These are phyloP conservation scores for Truncatella angustata DNA, from an alignment of 2,329 filamentous ascomycete genomes.

Conservation along the genomic window DNA sequence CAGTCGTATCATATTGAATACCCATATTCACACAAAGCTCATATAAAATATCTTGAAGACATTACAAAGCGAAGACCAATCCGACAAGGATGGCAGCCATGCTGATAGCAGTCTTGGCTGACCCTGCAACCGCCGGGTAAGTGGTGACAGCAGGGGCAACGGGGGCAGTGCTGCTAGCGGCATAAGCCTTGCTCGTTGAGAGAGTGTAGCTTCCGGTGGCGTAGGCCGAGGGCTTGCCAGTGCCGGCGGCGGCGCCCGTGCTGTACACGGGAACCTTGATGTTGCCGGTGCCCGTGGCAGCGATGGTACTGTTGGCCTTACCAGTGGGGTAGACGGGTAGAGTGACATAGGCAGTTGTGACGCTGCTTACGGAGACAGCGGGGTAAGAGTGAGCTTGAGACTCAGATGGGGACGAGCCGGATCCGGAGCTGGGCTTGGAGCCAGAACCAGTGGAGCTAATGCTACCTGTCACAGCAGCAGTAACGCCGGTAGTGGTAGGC, in stretches of 20 bases:
- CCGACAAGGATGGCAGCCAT: slow-evolving; percentile 16
- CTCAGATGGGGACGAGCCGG: slow-evolving; percentile 53
- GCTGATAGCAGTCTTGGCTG: slow-evolving; percentile 18
- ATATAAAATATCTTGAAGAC: too few species aligned
- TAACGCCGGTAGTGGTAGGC: slow-evolving; percentile 21
- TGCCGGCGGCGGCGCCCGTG: not conserved
- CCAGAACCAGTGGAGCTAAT: too few species aligned
- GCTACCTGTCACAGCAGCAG: slow-evolving; percentile 24
- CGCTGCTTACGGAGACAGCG: slow-evolving; percentile 31
- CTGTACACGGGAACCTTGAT: not conserved
- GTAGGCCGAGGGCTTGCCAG: not conserved
- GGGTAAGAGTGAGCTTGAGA: slow-evolving; percentile 11
- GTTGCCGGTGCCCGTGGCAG: slow-evolving; percentile 60
- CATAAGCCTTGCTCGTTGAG: not conserved
- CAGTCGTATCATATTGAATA: too few species aligned
- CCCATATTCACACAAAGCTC: too few species aligned
- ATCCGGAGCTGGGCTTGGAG: slow-evolving; percentile 29
- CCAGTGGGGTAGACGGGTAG: slow-evolving; percentile 69
- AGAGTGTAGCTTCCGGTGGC: not conserved
- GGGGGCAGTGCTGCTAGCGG: not conserved
- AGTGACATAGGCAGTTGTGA: slow-evolving; percentile 47
- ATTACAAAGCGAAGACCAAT: slow-evolving; percentile 3
- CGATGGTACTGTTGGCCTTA: slow-evolving; percentile 60
- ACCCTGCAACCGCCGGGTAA: slow-evolving; percentile 17
- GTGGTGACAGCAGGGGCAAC: slow-evolving; percentile 3